Conservation (phyloP, 1,139 yeast genomes). For the Diutina sp. region DNA sequence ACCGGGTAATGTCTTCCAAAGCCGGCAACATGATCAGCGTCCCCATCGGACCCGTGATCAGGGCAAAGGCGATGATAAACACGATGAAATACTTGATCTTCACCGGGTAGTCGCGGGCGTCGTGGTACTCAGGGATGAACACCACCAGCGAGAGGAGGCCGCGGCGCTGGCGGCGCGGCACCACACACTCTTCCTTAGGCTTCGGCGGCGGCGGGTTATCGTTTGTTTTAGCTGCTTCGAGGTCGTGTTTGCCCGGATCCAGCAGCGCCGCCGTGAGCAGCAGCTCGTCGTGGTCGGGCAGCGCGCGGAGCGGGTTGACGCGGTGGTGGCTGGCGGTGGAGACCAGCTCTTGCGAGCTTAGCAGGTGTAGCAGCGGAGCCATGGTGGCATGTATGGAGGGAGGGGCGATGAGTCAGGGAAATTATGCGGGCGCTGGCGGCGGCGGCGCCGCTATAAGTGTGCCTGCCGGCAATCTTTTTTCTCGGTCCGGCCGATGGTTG, state of each 20-base stretch:
- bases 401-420: not conserved
- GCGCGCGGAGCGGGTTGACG: not conserved
- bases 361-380: not conserved
- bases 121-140: slow-evolving; percentile 58
- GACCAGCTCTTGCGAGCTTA: not conserved
- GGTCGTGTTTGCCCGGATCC: not conserved
- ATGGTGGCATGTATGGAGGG: not conserved
- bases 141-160: slow-evolving; percentile 44
- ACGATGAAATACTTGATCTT: slow-evolving; percentile 42
- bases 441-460: not conserved
- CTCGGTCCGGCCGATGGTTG: not conserved
- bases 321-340: not conserved
- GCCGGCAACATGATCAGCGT: slow-evolving; percentile 78
- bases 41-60: slow-evolving; percentile 86
- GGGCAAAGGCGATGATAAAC: slow-evolving; percentile 56
- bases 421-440: not conserved
- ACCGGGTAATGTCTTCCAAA: slow-evolving; percentile 41
- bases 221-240: not conserved
- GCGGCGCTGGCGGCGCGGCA: slow-evolving; percentile 12
- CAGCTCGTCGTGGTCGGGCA: not conserved
- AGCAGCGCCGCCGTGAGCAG: not conserved
- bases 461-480: not conserved
- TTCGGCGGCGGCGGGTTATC: not conserved
- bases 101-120: slow-evolving; percentile 52
- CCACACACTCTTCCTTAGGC: not conserved